These are phyloP conservation scores for Acorus calamus DNA, from an alignment of 106 monocot genomes.

Conservation along the genomic window DNA sequence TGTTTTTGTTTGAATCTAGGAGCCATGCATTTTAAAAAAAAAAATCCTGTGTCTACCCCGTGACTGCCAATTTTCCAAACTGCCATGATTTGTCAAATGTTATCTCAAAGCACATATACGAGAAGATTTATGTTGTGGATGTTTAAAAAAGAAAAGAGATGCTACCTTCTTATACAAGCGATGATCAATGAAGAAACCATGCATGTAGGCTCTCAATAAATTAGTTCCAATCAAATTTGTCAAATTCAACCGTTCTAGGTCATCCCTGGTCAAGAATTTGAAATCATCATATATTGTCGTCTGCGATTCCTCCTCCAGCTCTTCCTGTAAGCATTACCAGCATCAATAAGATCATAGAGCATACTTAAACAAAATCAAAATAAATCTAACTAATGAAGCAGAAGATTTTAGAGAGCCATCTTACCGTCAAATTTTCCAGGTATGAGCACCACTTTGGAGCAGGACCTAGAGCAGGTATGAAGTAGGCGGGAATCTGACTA, in stretches of 20 bases:
- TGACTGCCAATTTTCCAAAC: too few species aligned
- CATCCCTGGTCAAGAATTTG: conserved; percentile 86
- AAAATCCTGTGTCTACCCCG: too few species aligned
- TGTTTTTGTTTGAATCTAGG: too few species aligned
- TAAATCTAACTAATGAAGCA: not conserved
- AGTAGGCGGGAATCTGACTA: conserved; percentile 81
- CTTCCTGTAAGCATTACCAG: conserved; percentile 46
- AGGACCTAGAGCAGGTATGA: conserved; percentile 79
- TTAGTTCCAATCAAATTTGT: conserved; percentile 56
- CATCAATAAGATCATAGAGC: not conserved
- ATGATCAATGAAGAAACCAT: conserved; percentile 69
- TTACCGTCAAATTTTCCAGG: conserved; percentile 75
- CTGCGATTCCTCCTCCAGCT: conserved; percentile 75
- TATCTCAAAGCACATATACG: not conserved
- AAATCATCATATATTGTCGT: conserved; percentile 69
- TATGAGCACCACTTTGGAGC: conserved; percentile 91
- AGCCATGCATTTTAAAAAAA: too few species aligned
- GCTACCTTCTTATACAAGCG: conserved; percentile 73
- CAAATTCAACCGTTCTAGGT: conserved; percentile 71
- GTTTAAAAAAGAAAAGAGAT: not conserved
- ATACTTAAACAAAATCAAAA: not conserved
- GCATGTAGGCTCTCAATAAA: conserved; percentile 64
- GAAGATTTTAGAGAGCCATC: not conserved
- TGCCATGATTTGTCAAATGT: not conserved
- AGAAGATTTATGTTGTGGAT: not conserved